These are phyloP conservation scores for Phytophthora fragariaefolia DNA, from an alignment of 352 stramenopile genomes.

Conservation along the genomic window DNA sequence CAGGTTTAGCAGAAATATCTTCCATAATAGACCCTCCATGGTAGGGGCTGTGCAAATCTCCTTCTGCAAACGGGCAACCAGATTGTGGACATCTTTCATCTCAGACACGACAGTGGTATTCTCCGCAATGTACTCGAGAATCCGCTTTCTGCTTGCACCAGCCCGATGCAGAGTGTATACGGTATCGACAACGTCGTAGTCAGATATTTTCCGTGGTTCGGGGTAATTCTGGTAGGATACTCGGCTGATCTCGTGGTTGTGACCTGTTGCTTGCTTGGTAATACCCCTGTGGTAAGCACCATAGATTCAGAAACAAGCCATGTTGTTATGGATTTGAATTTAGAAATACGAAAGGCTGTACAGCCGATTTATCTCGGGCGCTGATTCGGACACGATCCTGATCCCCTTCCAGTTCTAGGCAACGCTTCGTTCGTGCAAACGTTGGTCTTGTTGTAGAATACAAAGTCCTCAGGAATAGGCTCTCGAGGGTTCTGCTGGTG, in stretches of 20 bases:
- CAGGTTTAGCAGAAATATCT: not conserved
- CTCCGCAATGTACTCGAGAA: not conserved
- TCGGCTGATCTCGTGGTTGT: not conserved
- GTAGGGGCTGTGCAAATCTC: not conserved
- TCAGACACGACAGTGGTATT: not conserved
- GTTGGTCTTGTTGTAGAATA: no score
- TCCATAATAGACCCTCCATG: constrained; percentile 6
- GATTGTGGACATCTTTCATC: not conserved
- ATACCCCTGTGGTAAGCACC: no score
- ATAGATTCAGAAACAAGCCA: no score
- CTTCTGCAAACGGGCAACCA: not conserved
- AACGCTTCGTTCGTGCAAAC: no score
- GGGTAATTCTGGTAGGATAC: not conserved
- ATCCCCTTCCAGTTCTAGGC: no score
- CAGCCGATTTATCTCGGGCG: no score
- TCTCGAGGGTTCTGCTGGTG: no score
- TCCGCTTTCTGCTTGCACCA: not conserved
- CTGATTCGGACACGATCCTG: no score
- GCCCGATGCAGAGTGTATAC: not conserved
- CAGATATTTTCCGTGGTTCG: not conserved
- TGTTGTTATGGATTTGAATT: no score
- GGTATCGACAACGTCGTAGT: not conserved
- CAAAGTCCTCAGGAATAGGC: no score
- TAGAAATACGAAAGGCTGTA: no score
- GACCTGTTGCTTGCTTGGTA: not conserved